Conservation (phyloP, 345 rosid genomes). For the Brassica incana region DNA sequence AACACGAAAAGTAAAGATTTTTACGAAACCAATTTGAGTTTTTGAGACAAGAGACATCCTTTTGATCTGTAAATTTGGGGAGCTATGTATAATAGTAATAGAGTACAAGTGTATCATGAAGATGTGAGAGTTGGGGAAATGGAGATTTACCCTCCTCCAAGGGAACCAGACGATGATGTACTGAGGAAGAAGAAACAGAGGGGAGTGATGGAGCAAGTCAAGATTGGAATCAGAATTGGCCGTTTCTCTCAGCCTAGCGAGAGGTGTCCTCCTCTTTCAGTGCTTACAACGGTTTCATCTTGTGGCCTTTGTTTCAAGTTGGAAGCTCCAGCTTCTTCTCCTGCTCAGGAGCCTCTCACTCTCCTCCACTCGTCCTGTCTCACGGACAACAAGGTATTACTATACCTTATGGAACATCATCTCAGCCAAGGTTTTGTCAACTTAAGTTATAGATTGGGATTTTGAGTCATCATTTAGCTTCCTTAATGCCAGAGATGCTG, state of each 20-base stretch:
- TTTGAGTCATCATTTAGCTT: too few species aligned
- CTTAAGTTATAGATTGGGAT: too few species aligned
- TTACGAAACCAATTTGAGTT: conserved; percentile 29
- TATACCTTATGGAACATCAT: too few species aligned
- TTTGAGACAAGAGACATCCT: conserved; percentile 34
- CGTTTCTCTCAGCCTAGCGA: conserved; percentile 78
- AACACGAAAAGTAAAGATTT: conserved; percentile 11
- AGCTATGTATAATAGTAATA: conserved; percentile 62
- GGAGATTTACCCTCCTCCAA: conserved; percentile 67
- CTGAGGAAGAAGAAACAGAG: conserved; percentile 40
- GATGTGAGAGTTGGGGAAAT: conserved; percentile 77
- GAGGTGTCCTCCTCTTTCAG: conserved; percentile 95
- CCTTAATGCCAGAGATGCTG: too few species aligned
- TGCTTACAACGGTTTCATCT: conserved; percentile 73
- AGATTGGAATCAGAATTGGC: conserved; percentile 71
- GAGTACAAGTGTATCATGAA: conserved; percentile 66
- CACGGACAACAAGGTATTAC: conserved; percentile 94
- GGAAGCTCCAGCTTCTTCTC: conserved; percentile 46
- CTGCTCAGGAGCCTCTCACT: conserved; percentile 51
- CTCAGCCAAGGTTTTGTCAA: not conserved
- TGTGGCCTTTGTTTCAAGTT: conserved; percentile 90
- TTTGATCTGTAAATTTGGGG: conserved; percentile 17
- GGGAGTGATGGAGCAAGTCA: conserved; percentile 53
- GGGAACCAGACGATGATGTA: conserved; percentile 38
- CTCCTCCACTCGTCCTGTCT: conserved; percentile 77